These are phyloP conservation scores for Phellinidium pouzarii DNA, from an alignment of 1,284 basidiomycete genomes.

Conservation along the genomic window DNA sequence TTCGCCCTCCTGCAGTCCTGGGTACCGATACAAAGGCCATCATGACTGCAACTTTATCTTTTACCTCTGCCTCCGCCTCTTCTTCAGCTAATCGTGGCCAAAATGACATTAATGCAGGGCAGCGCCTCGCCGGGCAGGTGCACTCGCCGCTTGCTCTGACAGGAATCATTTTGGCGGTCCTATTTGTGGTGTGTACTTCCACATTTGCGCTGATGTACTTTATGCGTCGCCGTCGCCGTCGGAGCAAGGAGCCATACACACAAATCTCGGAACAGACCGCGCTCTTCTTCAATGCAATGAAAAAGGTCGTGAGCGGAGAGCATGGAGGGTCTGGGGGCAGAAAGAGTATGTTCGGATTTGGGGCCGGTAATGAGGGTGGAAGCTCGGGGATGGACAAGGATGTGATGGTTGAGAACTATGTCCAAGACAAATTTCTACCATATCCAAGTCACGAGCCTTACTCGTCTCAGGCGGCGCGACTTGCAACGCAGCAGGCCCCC, in stretches of 20 bases:
- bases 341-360: background rate
- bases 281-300: slow-evolving; percentile 10
- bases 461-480: background rate
- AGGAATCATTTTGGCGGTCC: slow-evolving; percentile 2
- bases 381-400: background rate
- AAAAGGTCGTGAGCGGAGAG: background rate
- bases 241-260: slow-evolving; percentile 7
- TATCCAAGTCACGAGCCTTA: background rate
- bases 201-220: slow-evolving; percentile 17
- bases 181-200: slow-evolving; percentile 7
- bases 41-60: background rate
- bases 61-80: background rate
- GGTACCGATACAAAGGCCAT: background rate
- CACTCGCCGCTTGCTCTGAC: slow-evolving; percentile 3
- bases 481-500: background rate
- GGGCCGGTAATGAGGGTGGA: background rate
- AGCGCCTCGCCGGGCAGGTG: background rate
- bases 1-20: background rate
- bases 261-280: slow-evolving; percentile 10
- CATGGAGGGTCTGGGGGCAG: background rate
- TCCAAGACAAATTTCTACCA: background rate
- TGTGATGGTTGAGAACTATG: slow-evolving; percentile 1
- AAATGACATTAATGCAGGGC: background rate
- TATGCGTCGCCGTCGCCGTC: slow-evolving; percentile 13
- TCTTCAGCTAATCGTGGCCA: background rate